Evolutionary conservation across 2,329 filamentous ascomycete species (phyloP), one percentile per base, ranked within the genome.

Genomic region (Aspergillus sp.): DNA sequence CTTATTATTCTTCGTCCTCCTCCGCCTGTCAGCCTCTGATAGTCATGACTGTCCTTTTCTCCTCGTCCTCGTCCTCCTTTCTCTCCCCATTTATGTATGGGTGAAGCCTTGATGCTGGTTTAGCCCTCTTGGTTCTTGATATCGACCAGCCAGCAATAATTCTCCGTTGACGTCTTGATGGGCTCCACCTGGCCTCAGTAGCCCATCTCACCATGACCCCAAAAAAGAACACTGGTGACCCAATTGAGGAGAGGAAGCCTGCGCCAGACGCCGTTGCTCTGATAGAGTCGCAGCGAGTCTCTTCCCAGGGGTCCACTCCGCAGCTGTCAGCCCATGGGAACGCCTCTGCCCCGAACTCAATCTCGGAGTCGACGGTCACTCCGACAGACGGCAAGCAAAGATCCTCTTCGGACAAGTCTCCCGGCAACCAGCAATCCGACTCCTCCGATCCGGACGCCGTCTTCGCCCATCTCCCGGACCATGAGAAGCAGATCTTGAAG

Each of bases 401-500:
- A 41, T 24, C 42, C 36, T 41, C 28, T 5, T 35, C 43, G 37
- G 67, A 71, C 41, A 67, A 66, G 29, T 60, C 63, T 31, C 55
- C 62, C n/a, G 46, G 59, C 27, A 51, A 59, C 29, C 42, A 41
- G 22, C 51, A 51, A 11, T 34, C 47, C 5, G 43, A 57, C 25
- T 47, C 52, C 8, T 24, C 12, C 10, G 30, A 32, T 16, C 13
- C 8, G 11, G 65, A 72, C 32, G 64, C 68, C 17, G 72, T 72
- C 3, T 78, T 75, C 49, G 63, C 64, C 15, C 74, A 84, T 52
- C 66, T 88, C 3, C 73, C 80, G 2, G 58, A 71, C 6, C 53
- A 79, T 37, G 80, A 89, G 58, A 77, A 72, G 33, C 66, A 70
- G 13, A 72, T 89, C 33, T 61, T 91, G 39, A 77, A 71, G 53